These are phyloP conservation scores for Paracamarosporium sp. DNA, from an alignment of 2,329 filamentous ascomycete genomes.

Conservation along the genomic window DNA sequence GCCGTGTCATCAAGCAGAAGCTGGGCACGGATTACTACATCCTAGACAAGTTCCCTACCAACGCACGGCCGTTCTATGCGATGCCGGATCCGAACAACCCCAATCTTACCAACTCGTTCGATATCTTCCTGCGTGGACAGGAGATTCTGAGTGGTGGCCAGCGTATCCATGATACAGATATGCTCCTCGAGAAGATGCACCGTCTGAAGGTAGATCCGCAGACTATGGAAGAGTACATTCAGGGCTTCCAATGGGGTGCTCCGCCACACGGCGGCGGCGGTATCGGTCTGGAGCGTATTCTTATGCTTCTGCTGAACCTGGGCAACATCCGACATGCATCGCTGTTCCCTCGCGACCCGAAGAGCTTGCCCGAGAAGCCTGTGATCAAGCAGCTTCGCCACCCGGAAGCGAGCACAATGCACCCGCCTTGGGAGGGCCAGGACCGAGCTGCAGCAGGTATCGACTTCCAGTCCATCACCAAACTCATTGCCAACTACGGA, in stretches of 20 bases:
- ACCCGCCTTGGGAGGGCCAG: slow-evolving; percentile 67
- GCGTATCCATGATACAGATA: slow-evolving; percentile 81
- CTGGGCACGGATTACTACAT: slow-evolving; percentile 92
- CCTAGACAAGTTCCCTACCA: slow-evolving; percentile 88
- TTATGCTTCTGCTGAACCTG: slow-evolving; percentile 84
- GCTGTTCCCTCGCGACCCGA: slow-evolving; percentile 86
- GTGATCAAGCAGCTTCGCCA: slow-evolving; percentile 73
- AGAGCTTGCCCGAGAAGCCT: slow-evolving; percentile 77
- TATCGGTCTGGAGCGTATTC: slow-evolving; percentile 85
- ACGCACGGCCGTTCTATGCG: slow-evolving; percentile 88
- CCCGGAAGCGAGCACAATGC: slow-evolving; percentile 83
- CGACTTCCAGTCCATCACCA: slow-evolving; percentile 76
- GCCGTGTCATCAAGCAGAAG: slow-evolving; percentile 83
- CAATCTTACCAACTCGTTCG: slow-evolving; percentile 86
- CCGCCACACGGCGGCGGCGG: slow-evolving; percentile 90
- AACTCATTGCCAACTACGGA: slow-evolving; percentile 93
- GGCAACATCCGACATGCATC: slow-evolving; percentile 90
- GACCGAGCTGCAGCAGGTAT: slow-evolving; percentile 55
- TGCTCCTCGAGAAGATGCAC: slow-evolving; percentile 80
- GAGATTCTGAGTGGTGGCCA: slow-evolving; percentile 93
- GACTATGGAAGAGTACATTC: slow-evolving; percentile 90
- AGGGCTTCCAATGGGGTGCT: slow-evolving; percentile 85
- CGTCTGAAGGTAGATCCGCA: slow-evolving; percentile 76
- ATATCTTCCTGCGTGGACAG: slow-evolving; percentile 92
- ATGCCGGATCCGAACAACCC: slow-evolving; percentile 79